A percentile compares a stretch with the other conserved stretches of the same genome.
phyloP scores from a whole-genome alignment of 1,284 basidiomycete species.

The Lentinula novae-zelandiae region DNA sequence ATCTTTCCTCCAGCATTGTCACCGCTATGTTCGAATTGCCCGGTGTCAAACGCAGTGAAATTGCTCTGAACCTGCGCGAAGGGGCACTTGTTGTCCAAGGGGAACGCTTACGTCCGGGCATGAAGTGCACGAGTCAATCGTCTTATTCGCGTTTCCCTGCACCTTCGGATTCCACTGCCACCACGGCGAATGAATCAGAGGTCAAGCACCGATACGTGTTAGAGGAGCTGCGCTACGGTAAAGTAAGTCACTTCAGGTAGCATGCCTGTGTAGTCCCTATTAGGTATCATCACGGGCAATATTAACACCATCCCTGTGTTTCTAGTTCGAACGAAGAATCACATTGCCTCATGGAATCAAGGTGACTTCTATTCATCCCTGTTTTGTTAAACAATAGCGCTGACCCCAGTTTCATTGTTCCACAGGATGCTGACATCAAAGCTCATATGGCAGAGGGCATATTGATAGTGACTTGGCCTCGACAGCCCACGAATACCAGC shows the following conservation, averaged over 20 bases:
- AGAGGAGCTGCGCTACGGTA: slow-evolving; percentile 51
- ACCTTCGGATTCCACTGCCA: slow-evolving; percentile 14
- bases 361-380: slow-evolving; percentile 26
- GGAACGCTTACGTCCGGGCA: slow-evolving; percentile 28
- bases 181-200: slow-evolving; percentile 16
- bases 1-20: slow-evolving; percentile 36
- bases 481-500: slow-evolving; percentile 9
- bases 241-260: slow-evolving; percentile 6
- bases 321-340: slow-evolving; percentile 39
- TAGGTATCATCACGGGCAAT: not conserved
- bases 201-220: slow-evolving; percentile 19
- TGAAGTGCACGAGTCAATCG: not conserved
- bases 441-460: slow-evolving; percentile 44
- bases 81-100: slow-evolving; percentile 43
- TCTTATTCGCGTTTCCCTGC: slow-evolving; percentile 11
- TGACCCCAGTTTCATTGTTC: slow-evolving; percentile 14
- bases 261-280: not conserved
- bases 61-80: slow-evolving; percentile 40
- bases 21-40: slow-evolving; percentile 53
- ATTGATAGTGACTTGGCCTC: slow-evolving; percentile 49
- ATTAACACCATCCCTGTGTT: not conserved
- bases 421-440: slow-evolving; percentile 33
- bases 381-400: slow-evolving; percentile 3
- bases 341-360: slow-evolving; percentile 43
- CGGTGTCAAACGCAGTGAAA: slow-evolving; percentile 46